phyloP scores from a whole-genome alignment of 306 rosid species.

The Sophora flavescens region DNA sequence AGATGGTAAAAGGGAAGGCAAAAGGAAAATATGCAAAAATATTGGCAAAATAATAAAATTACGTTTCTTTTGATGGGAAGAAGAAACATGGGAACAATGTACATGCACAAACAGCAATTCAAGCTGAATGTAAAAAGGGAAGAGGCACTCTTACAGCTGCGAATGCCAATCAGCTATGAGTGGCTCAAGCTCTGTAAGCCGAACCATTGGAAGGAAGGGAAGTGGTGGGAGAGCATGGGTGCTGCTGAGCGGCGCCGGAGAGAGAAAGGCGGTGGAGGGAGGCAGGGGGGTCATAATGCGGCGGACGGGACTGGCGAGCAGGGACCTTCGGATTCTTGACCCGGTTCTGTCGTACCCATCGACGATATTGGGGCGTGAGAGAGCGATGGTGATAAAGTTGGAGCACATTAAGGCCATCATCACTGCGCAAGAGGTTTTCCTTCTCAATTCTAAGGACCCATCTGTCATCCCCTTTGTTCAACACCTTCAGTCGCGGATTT shows the following conservation, averaged over 20 bases:
- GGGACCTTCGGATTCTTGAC: conserved; percentile 78
- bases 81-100: too few relatives aligned
- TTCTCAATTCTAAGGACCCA: conserved; percentile 76
- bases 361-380: conserved; percentile 75
- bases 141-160: too few relatives aligned
- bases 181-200: background rate
- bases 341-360: conserved; percentile 76
- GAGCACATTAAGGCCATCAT: conserved; percentile 88
- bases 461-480: conserved; percentile 74
- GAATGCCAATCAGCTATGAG: too few relatives aligned
- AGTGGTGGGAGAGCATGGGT: conserved; percentile 70
- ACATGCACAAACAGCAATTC: too few relatives aligned
- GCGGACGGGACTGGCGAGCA: conserved; percentile 75
- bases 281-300: conserved; percentile 77
- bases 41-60: too few relatives aligned
- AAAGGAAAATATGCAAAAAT: too few relatives aligned
- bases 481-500: conserved; percentile 63
- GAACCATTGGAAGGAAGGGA: conserved; percentile 61
- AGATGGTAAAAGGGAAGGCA: too few relatives aligned
- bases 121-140: too few relatives aligned
- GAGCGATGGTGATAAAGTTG: conserved; percentile 77
- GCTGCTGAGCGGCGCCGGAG: conserved; percentile 59
- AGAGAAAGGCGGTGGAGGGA: conserved; percentile 69
- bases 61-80: too few relatives aligned
- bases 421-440: conserved; percentile 74